phyloP scores from a whole-genome alignment of 2,329 filamentous ascomycete genomes.

The Dissoconium aciculare region DNA sequence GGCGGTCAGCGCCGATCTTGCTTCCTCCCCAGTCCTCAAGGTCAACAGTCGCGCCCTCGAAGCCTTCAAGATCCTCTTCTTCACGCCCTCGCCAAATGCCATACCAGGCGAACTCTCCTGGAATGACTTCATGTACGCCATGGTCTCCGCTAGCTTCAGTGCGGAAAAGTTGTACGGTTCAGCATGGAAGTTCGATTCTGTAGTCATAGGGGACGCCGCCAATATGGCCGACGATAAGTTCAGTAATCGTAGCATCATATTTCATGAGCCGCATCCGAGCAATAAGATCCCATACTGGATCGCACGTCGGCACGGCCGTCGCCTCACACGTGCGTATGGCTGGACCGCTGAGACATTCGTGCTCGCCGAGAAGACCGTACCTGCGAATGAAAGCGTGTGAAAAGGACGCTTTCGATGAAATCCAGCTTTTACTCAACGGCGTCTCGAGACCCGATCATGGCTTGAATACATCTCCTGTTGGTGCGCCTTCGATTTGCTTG shows the following conservation, averaged over 20 bases:
- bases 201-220: too few species aligned
- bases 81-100: constrained; percentile 20
- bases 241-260: constrained; percentile 38
- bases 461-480: too few species aligned
- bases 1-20: background rate
- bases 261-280: constrained; percentile 43
- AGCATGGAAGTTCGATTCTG: constrained; percentile 48
- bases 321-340: constrained; percentile 36
- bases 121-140: constrained; percentile 37
- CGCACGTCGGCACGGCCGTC: constrained; percentile 33
- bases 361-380: constrained; percentile 5
- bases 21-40: constrained; percentile 15
- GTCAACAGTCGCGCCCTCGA: constrained; percentile 27
- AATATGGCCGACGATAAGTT: constrained; percentile 23
- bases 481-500: too few species aligned
- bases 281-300: constrained; percentile 35
- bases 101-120: constrained; percentile 32
- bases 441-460: too few species aligned
- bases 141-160: constrained; percentile 38
- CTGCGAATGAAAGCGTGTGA: too few species aligned
- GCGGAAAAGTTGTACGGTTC: constrained; percentile 44
- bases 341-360: constrained; percentile 36
- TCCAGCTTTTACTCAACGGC: too few species aligned
- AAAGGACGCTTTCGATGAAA: too few species aligned
- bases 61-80: constrained; percentile 31